Conservation (phyloP, 2,329 filamentous ascomycete species). For the Epicoccum nigrum region DNA sequence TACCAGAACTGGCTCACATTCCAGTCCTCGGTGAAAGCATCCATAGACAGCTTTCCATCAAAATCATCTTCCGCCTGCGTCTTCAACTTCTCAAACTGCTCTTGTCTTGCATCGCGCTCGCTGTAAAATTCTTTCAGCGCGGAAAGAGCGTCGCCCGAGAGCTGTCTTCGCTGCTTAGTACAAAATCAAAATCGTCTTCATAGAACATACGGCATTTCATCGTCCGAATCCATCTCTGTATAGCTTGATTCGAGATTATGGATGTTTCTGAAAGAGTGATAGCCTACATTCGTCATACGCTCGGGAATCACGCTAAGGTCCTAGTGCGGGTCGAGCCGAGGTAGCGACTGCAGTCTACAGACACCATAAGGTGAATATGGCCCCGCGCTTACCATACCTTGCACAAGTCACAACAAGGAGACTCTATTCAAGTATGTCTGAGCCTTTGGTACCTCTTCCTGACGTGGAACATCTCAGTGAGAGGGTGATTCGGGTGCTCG, state of each 20-base stretch:
- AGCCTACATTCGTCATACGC: constrained; percentile 16
- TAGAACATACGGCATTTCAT: constrained; percentile 45
- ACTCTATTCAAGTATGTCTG: constrained; percentile 60
- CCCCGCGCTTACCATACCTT: constrained; percentile 29
- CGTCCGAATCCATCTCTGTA: constrained; percentile 39
- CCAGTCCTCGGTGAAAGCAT: constrained; percentile 80
- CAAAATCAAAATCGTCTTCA: not conserved
- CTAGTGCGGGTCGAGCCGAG: constrained; percentile 23
- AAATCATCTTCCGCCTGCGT: constrained; percentile 64
- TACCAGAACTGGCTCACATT: constrained; percentile 87
- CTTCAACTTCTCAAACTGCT: constrained; percentile 72
- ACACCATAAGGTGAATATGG: constrained; percentile 29
- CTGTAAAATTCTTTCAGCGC: constrained; percentile 76
- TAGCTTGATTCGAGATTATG: constrained; percentile 1
- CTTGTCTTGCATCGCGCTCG: constrained; percentile 70
- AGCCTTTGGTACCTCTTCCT: constrained; percentile 68
- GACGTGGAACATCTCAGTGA: constrained; percentile 80
- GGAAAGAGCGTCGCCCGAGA: constrained; percentile 70
- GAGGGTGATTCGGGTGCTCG: constrained; percentile 80
- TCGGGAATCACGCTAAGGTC: constrained; percentile 16
- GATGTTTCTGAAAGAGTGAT: constrained; percentile 30
- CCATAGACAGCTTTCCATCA: constrained; percentile 63
- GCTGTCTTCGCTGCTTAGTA: constrained; percentile 55
- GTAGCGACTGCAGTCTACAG: constrained; percentile 17
- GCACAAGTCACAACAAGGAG: constrained; percentile 24